Evolutionary conservation across 805 yeast genomes (phyloP).

Genomic region (Candida orba): DNA sequence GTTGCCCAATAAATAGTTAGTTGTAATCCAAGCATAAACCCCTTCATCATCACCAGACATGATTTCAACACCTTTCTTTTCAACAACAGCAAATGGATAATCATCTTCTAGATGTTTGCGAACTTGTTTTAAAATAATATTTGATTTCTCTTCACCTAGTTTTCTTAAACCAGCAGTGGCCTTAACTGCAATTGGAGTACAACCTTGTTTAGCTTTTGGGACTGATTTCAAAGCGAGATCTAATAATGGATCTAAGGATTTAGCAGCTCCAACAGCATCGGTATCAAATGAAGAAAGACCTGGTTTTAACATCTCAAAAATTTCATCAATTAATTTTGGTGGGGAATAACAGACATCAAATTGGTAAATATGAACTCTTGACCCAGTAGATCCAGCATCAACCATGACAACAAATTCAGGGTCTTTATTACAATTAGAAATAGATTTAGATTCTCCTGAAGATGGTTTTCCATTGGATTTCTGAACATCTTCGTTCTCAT

Average conservation of each 20-base stretch:
- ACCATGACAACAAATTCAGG: slow-evolving; percentile 83
- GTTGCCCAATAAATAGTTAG: slow-evolving; percentile 88
- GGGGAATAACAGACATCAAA: slow-evolving; percentile 83
- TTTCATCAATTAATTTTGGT: slow-evolving; percentile 73
- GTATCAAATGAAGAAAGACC: slow-evolving; percentile 84
- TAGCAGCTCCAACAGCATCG: slow-evolving; percentile 80
- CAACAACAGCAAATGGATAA: slow-evolving; percentile 90
- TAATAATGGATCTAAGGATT: slow-evolving; percentile 78
- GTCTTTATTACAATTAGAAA: slow-evolving; percentile 31
- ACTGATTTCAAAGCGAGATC: slow-evolving; percentile 67
- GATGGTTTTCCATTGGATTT: background rate
- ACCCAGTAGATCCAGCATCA: slow-evolving; percentile 98
- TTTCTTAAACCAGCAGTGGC: slow-evolving; percentile 96
- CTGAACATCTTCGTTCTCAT: background rate
- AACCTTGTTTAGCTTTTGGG: slow-evolving; percentile 63
- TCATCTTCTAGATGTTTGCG: slow-evolving; percentile 65
- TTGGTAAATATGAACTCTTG: slow-evolving; percentile 89
- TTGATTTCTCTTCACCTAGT: slow-evolving; percentile 69
- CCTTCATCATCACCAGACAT: slow-evolving; percentile 98
- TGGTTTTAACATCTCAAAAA: slow-evolving; percentile 83
- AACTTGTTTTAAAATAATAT: slow-evolving; percentile 68
- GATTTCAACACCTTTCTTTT: slow-evolving; percentile 78
- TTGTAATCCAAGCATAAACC: slow-evolving; percentile 97
- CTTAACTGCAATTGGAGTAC: slow-evolving; percentile 93
- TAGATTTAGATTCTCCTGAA: slow-evolving; percentile 2